These are phyloP conservation scores for Potentilla sterilis DNA, from an alignment of 306 rosid species.

Conservation along the genomic window DNA sequence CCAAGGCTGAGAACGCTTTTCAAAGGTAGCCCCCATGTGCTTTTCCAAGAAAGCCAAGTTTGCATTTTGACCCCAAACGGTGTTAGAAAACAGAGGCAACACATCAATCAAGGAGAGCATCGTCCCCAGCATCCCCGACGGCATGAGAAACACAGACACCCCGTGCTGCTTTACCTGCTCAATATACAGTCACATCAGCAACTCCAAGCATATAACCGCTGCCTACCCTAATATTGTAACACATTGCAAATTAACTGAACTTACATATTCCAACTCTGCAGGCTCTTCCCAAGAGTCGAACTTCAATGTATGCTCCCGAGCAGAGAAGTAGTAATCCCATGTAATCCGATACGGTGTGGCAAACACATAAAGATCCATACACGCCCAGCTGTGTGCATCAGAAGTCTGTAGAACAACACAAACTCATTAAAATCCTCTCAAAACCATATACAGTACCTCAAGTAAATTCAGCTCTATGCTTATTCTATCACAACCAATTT, in stretches of 20 bases:
- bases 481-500: background rate
- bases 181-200: conserved; percentile 24
- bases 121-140: conserved; percentile 97
- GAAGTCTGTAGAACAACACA: conserved; percentile 51
- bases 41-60: conserved; percentile 73
- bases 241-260: conserved; percentile 18
- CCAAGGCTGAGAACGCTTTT: conserved; percentile 77
- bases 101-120: conserved; percentile 79
- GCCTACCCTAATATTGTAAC: conserved; percentile 16
- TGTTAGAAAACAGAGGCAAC: conserved; percentile 85
- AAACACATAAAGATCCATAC: conserved; percentile 96
- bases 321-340: conserved; percentile 93
- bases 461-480: too few species aligned
- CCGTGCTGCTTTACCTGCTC: conserved; percentile 96
- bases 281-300: conserved; percentile 93
- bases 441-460: background rate
- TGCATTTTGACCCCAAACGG: conserved; percentile 86
- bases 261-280: conserved; percentile 98
- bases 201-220: conserved; percentile 8
- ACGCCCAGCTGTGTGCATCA: conserved; percentile 96
- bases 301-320: conserved; percentile 72
- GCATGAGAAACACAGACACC: conserved; percentile 96
- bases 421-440: background rate
- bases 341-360: conserved; percentile 94
- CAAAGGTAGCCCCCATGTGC: conserved; percentile 93